Evolutionary conservation across 306 rosid genomes (phyloP).

Genomic region (Fagus sylvatica): DNA sequence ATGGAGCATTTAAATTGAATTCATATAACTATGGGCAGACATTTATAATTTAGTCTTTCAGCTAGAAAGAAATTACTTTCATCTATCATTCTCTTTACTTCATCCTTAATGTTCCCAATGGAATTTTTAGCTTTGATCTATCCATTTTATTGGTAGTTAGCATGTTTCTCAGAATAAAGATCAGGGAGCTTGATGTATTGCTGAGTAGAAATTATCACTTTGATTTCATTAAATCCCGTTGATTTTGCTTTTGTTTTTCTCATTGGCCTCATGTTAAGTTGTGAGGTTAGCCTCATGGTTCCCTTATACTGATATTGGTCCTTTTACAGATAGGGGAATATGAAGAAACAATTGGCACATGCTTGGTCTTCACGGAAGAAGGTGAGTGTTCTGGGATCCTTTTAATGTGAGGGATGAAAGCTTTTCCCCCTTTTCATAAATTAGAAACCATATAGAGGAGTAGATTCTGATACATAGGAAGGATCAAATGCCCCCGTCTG

Average conservation of each 20-base stretch:
- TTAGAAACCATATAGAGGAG: neutral
- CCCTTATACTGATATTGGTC: conserved; percentile 8
- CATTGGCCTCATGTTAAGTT: neutral
- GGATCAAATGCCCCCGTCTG: neutral
- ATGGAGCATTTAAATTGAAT: neutral
- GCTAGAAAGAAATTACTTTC: conserved; percentile 13
- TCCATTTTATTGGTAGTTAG: neutral
- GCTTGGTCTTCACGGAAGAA: conserved; percentile 66
- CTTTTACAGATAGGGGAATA: conserved; percentile 69
- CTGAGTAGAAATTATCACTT: neutral
- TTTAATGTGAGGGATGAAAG: neutral
- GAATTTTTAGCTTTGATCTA: neutral
- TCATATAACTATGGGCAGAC: neutral
- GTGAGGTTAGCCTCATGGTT: conserved; percentile 7
- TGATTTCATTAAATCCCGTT: neutral
- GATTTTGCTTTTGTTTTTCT: neutral
- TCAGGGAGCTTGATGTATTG: neutral
- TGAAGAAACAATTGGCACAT: conserved; percentile 72
- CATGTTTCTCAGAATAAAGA: neutral
- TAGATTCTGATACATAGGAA: neutral
- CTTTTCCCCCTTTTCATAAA: neutral
- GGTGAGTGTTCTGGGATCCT: conserved; percentile 34
- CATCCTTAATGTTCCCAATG: neutral
- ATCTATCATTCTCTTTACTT: conserved; percentile 1
- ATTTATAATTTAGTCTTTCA: neutral